Evolutionary conservation across 2,329 filamentous ascomycete species (phyloP).

Genomic region (Fusarium circinatum): DNA sequence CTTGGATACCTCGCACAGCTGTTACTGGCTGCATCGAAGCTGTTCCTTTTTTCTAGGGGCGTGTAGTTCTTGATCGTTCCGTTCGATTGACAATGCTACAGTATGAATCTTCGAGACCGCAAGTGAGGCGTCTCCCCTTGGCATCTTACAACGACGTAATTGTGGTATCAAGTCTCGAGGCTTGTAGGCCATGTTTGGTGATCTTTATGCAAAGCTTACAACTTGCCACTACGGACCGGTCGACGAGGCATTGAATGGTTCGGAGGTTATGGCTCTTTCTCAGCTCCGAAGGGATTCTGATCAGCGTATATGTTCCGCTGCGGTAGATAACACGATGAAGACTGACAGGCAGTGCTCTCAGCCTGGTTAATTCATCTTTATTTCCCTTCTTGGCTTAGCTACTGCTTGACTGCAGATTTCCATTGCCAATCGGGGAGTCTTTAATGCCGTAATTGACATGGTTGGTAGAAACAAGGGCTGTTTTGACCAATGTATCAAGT

Average conservation of each 20-base stretch:
- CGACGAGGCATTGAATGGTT: neutral
- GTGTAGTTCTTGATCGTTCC: neutral
- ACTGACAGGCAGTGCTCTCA: neutral
- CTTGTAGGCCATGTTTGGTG: neutral
- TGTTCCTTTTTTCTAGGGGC: neutral
- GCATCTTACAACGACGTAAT: conserved; percentile 24
- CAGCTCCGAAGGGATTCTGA: neutral
- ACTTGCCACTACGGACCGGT: conserved; percentile 2
- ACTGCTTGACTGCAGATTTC: neutral
- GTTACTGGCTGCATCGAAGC: neutral
- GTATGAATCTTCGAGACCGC: neutral
- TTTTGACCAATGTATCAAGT: neutral
- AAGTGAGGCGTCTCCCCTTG: neutral
- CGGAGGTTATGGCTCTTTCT: neutral
- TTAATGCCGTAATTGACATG: conserved; percentile 1
- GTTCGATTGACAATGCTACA: conserved; percentile 1
- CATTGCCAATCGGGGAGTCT: neutral
- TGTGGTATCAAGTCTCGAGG: neutral
- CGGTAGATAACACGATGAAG: neutral
- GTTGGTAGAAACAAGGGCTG: neutral
- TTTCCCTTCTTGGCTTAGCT: neutral
- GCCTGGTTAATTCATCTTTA: neutral
- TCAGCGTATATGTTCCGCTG: neutral
- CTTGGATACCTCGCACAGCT: conserved; percentile 9
- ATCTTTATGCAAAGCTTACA: neutral